phyloP scores from a whole-genome alignment of 129 eudicot species.

The Ambrosia trifida region DNA sequence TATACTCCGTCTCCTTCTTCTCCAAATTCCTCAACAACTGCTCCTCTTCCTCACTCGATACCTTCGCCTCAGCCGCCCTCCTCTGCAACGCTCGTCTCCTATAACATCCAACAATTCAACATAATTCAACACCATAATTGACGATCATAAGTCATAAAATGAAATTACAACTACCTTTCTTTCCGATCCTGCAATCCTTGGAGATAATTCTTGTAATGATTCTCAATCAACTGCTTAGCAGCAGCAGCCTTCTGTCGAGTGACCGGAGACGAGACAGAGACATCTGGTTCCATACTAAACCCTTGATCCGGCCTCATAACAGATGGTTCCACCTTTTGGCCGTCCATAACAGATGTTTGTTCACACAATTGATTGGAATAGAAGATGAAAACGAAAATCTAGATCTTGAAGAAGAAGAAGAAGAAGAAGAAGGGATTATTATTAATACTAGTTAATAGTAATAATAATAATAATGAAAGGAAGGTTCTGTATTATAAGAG shows the following conservation, averaged over 20 bases:
- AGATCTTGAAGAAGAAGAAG: conserved; percentile 28
- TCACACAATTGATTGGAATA: conserved; percentile 8
- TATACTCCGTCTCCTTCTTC: conserved; percentile 79
- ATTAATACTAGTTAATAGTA: not conserved
- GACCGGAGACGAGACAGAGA: conserved; percentile 79
- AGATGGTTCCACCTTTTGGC: conserved; percentile 33
- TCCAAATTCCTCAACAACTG: conserved; percentile 82
- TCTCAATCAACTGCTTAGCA: conserved; percentile 84
- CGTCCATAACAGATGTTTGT: no score
- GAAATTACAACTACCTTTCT: conserved; percentile 50
- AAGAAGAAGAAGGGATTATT: not conserved
- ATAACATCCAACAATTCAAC: conserved; percentile 11
- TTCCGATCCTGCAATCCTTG: conserved; percentile 90
- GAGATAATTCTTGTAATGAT: conserved; percentile 80
- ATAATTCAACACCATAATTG: conserved; percentile 20
- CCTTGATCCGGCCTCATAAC: conserved; percentile 54
- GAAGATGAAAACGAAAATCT: not conserved
- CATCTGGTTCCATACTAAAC: conserved; percentile 65
- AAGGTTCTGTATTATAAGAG: not conserved
- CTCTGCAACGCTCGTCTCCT: conserved; percentile 82
- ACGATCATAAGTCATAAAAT: not conserved
- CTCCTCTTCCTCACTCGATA: conserved; percentile 80
- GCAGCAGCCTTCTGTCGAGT: conserved; percentile 90
- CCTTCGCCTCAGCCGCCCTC: conserved; percentile 78
- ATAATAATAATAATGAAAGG: not conserved